Conservation (phyloP, 1,284 basidiomycete genomes). For the Amylostereum areolatum region DNA sequence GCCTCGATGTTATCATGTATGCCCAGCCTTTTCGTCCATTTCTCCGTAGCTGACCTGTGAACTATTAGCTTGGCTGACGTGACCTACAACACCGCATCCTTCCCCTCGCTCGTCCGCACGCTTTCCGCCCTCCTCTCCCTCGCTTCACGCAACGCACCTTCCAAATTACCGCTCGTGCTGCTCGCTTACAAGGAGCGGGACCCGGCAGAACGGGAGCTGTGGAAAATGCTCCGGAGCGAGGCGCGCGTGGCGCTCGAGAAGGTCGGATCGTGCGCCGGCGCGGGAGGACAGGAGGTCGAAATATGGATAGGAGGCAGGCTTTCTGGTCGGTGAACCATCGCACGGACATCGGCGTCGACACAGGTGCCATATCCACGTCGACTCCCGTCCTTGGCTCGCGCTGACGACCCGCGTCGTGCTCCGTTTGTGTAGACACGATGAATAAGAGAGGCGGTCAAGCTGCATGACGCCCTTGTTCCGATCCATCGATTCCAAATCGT, state of each 20-base stretch:
- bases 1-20: constrained; percentile 56
- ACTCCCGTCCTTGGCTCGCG: too few relatives aligned
- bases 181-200: constrained; percentile 85
- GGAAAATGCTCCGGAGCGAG: constrained; percentile 47
- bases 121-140: constrained; percentile 36
- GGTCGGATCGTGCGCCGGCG: constrained; percentile 49
- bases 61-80: constrained; percentile 79
- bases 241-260: constrained; percentile 48
- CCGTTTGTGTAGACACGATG: too few relatives aligned
- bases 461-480: too few relatives aligned
- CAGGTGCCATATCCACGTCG: too few relatives aligned
- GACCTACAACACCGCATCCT: constrained; percentile 83
- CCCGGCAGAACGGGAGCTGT: constrained; percentile 62
- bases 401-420: background rate
- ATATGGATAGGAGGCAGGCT: constrained; percentile 50
- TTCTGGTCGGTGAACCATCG: background rate
- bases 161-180: constrained; percentile 43
- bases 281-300: constrained; percentile 59
- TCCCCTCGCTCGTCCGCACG: constrained; percentile 60
- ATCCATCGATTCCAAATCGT: too few relatives aligned
- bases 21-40: constrained; percentile 9
- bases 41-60: background rate
- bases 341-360: too few relatives aligned
- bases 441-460: too few relatives aligned
- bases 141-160: constrained; percentile 31